Conservation (phyloP, 2,329 filamentous ascomycete genomes). For the Hymenoscyphus infarciens region DNA sequence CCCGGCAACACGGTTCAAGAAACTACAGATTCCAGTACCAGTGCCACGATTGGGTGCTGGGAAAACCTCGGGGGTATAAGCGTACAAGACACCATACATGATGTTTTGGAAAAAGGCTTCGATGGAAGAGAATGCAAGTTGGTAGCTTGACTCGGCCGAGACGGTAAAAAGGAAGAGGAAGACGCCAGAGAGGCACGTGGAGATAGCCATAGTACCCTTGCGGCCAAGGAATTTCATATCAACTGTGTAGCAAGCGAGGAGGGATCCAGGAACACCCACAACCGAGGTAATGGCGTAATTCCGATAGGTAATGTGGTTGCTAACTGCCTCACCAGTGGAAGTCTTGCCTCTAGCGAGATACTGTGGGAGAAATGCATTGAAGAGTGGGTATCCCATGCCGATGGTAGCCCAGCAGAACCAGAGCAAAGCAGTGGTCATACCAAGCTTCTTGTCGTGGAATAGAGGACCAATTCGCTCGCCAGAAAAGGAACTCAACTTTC, state of each 20-base stretch:
- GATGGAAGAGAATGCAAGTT: constrained; percentile 64
- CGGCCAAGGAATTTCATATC: constrained; percentile 64
- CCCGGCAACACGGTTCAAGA: constrained; percentile 65
- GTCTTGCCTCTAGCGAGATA: constrained; percentile 63
- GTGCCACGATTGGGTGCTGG: constrained; percentile 69
- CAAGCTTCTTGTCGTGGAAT: constrained; percentile 52
- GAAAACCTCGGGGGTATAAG: constrained; percentile 75
- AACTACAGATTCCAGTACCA: constrained; percentile 68
- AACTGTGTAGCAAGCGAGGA: constrained; percentile 71
- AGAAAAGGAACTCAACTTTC: constrained; percentile 63
- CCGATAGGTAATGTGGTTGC: constrained; percentile 57
- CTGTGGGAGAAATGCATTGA: constrained; percentile 87
- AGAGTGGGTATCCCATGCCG: constrained; percentile 82
- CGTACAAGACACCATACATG: constrained; percentile 74
- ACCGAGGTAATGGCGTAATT: constrained; percentile 80
- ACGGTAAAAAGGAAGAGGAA: constrained; percentile 66
- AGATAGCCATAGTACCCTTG: constrained; percentile 66
- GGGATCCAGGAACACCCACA: constrained; percentile 71
- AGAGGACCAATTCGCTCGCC: constrained; percentile 64
- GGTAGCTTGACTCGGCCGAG: constrained; percentile 51
- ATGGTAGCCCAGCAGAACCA: constrained; percentile 83
- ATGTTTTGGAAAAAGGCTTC: constrained; percentile 72
- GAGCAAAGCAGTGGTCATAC: constrained; percentile 51
- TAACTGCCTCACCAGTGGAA: constrained; percentile 35
- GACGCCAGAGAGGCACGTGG: constrained; percentile 64